Evolutionary conservation across 305 asterid genomes (phyloP).

Genomic region (Rubia peregrina): DNA sequence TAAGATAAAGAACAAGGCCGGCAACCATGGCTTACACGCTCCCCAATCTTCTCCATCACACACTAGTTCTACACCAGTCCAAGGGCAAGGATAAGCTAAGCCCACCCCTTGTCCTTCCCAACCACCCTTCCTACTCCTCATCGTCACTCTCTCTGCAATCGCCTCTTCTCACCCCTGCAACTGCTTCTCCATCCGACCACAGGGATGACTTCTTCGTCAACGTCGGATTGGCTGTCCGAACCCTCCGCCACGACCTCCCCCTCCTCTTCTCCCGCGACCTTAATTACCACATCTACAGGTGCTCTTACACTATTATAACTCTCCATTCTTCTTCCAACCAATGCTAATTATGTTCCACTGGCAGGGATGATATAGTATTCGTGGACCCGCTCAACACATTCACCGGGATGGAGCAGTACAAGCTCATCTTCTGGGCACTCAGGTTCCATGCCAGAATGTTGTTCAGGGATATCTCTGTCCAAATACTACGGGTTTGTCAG

Average conservation of each 20-base stretch:
- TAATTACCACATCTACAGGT: slow-evolving; percentile 75
- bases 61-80: slow-evolving; percentile 29
- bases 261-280: slow-evolving; percentile 70
- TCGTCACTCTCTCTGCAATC: slow-evolving; percentile 16
- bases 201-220: slow-evolving; percentile 64
- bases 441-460: slow-evolving; percentile 71
- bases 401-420: slow-evolving; percentile 68
- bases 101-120: slow-evolving; percentile 15
- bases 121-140: neutral
- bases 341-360: neutral
- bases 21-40: slow-evolving; percentile 24
- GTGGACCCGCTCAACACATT: slow-evolving; percentile 73
- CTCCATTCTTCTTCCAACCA: neutral
- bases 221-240: slow-evolving; percentile 70
- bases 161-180: slow-evolving; percentile 31
- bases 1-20: too few relatives aligned
- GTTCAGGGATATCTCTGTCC: slow-evolving; percentile 65
- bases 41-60: slow-evolving; percentile 57
- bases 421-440: slow-evolving; percentile 73
- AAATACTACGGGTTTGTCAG: slow-evolving; percentile 72
- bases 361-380: slow-evolving; percentile 88
- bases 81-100: slow-evolving; percentile 31
- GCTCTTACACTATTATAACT: too few relatives aligned
- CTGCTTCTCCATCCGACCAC: slow-evolving; percentile 30
- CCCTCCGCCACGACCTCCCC: slow-evolving; percentile 81